Percentiles rank a stretch among this genome's conserved stretches.
These are phyloP conservation scores for Lactarius indigo DNA, from an alignment of 768 basidiomycete species.

Conservation along the genomic window DNA sequence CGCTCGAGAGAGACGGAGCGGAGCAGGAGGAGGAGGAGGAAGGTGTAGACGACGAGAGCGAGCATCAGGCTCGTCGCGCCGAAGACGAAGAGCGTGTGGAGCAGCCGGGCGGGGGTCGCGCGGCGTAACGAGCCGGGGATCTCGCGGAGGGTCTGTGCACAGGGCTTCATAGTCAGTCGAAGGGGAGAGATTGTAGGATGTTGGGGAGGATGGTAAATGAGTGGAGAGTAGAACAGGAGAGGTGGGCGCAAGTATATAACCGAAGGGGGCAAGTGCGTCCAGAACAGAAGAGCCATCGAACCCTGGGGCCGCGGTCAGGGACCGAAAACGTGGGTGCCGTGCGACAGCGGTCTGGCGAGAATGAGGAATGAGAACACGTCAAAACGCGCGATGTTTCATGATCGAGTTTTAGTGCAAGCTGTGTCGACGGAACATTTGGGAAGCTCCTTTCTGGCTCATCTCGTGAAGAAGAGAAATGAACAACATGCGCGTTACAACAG, in stretches of 20 bases:
- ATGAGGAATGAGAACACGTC: constrained; percentile 19
- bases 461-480: constrained; percentile 18
- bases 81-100: constrained; percentile 7
- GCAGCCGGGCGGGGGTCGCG: background rate
- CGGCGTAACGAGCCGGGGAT: background rate
- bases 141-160: background rate
- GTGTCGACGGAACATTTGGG: constrained; percentile 10
- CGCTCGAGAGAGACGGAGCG: background rate
- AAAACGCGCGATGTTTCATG: constrained; percentile 19
- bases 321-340: constrained; percentile 18
- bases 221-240: background rate
- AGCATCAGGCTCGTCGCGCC: constrained; percentile 14
- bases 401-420: constrained; percentile 19
- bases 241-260: constrained; percentile 20
- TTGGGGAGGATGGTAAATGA: background rate
- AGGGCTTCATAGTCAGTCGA: constrained; percentile 2
- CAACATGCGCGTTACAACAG: constrained; percentile 24
- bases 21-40: constrained; percentile 12
- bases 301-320: constrained; percentile 7
- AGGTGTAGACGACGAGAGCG: constrained; percentile 1
- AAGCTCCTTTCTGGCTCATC: constrained; percentile 19
- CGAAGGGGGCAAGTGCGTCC: background rate
- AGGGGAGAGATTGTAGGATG: background rate
- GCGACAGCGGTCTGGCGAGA: constrained; percentile 20
- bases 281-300: background rate